Evolutionary conservation across 805 yeast species (phyloP), one percentile per base, ranked within the genome.

Genomic region (Wickerhamomyces rabaulensis): DNA sequence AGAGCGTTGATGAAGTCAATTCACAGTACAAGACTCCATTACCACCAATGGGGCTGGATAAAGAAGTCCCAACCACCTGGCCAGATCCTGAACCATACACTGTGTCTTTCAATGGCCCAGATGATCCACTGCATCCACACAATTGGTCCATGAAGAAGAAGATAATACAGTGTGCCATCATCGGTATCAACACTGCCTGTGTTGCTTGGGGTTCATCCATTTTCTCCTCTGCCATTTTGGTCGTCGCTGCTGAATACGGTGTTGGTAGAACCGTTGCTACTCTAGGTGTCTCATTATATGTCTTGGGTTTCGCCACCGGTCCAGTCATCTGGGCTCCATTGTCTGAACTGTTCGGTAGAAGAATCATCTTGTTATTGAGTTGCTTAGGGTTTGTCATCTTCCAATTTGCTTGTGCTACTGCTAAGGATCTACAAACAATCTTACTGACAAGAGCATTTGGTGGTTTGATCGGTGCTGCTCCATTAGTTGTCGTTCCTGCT

Each of bases 301-400:
- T 91, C n/a, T 65, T 89, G 38, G 98, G 97, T 10, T 92, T 90
- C 66, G 97, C 97, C 1, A 76, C 88, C 1, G 97, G 97, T 17
- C 98, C 98, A 4, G 71, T 91, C 43, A 58, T 88, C 33, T 91
- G 94, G 89, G 97, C 94, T 22, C 96, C 96, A 5, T 62, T 86
- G 33, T 83, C 92, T n/a, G 95, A 86, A 63, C 58, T 84, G 33
- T 82, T 74, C 54, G 94, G 95, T 45, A 77, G 96, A 64, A 77
- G 78, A 62, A 64, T 75, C 16, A 81, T 87, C 15, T 57, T 86
- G 45, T 52, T 84, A 2, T 51, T 79, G 3, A 78, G 90, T 6
- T 64, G 75, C 4, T 68, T 87, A 38, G 77, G 84, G 1, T 76
- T 78, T 59, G 68, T 75, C 19, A 56, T 76, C 40, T 87, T 88